Evolutionary conservation across 192 early-diverging fungal genomes (phyloP).

Genomic region (Podila horticola): DNA sequence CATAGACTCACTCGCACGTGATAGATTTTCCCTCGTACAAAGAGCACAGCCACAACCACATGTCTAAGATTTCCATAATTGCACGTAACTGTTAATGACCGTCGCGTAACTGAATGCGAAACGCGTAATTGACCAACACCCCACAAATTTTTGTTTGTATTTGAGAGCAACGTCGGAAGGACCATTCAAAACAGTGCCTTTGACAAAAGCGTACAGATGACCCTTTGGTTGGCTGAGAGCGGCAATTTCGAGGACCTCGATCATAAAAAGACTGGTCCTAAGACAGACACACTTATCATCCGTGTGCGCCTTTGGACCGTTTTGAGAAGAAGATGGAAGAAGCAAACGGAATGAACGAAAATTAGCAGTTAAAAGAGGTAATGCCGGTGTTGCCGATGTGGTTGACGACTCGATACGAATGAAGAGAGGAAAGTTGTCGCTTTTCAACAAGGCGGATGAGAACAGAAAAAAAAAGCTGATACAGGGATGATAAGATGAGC

Average conservation of each 20-base stretch:
- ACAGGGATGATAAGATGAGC: no score
- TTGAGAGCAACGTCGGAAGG: neutral
- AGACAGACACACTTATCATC: no score
- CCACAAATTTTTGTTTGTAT: slow-evolving; percentile 7
- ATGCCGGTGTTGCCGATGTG: neutral
- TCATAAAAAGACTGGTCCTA: no score
- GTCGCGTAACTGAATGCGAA: slow-evolving; percentile 13
- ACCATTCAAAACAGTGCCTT: neutral
- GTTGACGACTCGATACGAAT: neutral
- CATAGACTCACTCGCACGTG: neutral
- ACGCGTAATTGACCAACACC: neutral
- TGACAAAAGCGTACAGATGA: neutral
- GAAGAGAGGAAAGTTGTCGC: neutral
- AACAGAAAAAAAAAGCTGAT: no score
- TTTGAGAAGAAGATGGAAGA: neutral
- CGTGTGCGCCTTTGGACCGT: no score
- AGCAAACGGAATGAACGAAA: neutral
- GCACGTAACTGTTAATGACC: neutral
- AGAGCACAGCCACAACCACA: neutral
- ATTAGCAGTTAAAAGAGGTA: neutral
- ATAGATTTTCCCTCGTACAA: neutral
- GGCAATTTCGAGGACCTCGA: neutral
- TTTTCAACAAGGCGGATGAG: no score
- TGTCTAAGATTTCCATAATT: slow-evolving; percentile 6
- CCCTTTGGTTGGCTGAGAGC: slow-evolving; percentile 3